Evolutionary conservation across 768 basidiomycete species (phyloP), one percentile per base, ranked within the genome.

Genomic region (Candolleomyces eurysporus): DNA sequence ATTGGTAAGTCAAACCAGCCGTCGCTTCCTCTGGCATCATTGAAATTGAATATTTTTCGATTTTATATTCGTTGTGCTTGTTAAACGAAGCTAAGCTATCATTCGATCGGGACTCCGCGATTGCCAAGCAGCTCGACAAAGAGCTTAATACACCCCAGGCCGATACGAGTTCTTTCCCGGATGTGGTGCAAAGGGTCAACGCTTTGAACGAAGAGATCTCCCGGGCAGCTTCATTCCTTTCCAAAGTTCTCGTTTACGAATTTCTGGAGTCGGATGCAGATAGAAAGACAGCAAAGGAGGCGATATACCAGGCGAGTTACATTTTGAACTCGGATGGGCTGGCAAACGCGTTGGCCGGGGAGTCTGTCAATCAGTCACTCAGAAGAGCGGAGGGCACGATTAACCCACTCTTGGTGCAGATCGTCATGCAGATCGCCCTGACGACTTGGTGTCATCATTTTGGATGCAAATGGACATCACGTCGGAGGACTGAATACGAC

Each of bases 151-250:
- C 4, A 26, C 26, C 26, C 4, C 80, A 73, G 1, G 73, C 73
- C 0, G 80, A 83, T 57, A 60, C 71, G 4, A 69, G 77, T 40
- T 79, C 82, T 4, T 77, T 78, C n/a, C 71, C 75, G 13, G 82
- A 84, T 52, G 74, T 84, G 48, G 74, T 75, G 26, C 68, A 64
- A 2, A 75, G 78, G 67, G 70, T 84, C 3, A 68, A 76, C 48
- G 65, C 66, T 3, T 69, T 86, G 21, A 85, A 85, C 60, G 67
- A 76, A 1, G 78, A 82, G 50, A 79, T 85, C 17, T 72, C 78
- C 17, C 82, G 84, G 61, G 72, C 73, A 11, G 77, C 82, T 0
- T 79, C 81, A 0, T 72, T 71, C 56, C 76, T 84, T 68, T 26
- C 26, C 26, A 81, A 84, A 48, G 61, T 71, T 0, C 74, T 81